Base-by-base conservation (phyloP, 495 filamentous ascomycete species). In the Delitschia confertaspora region DNA sequence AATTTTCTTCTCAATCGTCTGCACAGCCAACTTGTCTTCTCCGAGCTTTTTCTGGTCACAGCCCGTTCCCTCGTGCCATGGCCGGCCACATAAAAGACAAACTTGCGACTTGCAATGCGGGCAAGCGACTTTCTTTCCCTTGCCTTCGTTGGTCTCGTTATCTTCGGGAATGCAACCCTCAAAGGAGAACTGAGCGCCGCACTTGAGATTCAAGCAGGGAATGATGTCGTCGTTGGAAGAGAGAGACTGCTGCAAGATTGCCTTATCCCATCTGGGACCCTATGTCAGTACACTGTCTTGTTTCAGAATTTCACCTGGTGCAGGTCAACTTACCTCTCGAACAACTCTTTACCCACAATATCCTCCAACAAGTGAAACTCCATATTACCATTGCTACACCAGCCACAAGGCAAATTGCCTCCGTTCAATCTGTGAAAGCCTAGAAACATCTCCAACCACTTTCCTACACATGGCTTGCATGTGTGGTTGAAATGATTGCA, bases 1-100 rank as follows among this genome's bases (percentile, higher is more conserved):
- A 27, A 48, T 32, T n/a, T n/a, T 18, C 37, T 40, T 40, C n/a
- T n/a, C n/a, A 4, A 48, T 48, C 7, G 45, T 20, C 3, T 33
- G 11, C 17, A 34, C 45, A 1, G 45, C 40, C 20, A 25, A 18
- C 30, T 34, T 6, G 9, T 48, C 17, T 20, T 48, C 36, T 3
- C 6, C 22, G 2, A 8, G 3, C 9, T 33, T 34, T 5, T 34
- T 22, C 6, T 11, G 18, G 23, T 31, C 16, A 22, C 35, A 47
- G 35, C 17, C 19, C 20, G 22, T 24, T 6, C 13, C 14, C 6
- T 9, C 3, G 24, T 48, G 45, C 36, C 36, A 39, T 13, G 45
- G 45, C 1, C 36, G 45, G 14, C 20, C 21, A 38, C 45, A 48
- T 1, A 17, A 24, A 16, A 40, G 17, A 24, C 45, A 48, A 1